Base-by-base conservation (phyloP, 2,329 filamentous ascomycete species). In the Penicillium brasilianum region DNA sequence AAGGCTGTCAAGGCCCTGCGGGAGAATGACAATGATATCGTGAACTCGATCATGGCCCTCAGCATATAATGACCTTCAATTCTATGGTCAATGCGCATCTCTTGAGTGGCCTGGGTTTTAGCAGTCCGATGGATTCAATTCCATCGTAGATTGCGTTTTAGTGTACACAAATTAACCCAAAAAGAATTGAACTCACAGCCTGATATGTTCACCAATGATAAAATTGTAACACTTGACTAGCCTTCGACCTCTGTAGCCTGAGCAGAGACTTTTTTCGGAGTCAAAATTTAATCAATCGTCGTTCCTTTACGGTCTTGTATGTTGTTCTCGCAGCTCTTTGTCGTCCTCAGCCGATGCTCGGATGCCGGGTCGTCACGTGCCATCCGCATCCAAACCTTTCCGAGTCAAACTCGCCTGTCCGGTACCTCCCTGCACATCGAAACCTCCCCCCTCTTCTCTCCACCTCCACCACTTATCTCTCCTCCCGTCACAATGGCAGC, bases 11-110 rank as follows among this genome's bases (percentile, higher is more conserved):
- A 98, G 85, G 95, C 96, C 59, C 87, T 99, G 51, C 80, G 80
- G 85, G 95, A 98, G 85, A 99, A 99, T 79, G 94, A 98, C 84
- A 97, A 98, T 77, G 95, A 99, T 79, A 99, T 99, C 84, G 95
- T 99, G 85, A 99, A 99, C 87, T 97, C 95, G 74, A 99, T 99
- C 84, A 99, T 99, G 95, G 93, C 94, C 72, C 84, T 99, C 80
- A 93, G 90, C 85, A 89, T 92, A 85, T 93, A 70, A 78, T 66
- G 63, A 67, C 64, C 60, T 28, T 60, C 53, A 57, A 51, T 41
- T 52, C 59, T 28, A 18, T 18, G 41, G 41, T 56, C 41, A 43
- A 52, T 50, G 43, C 37, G 60, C 57, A 61, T 60, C 51, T 59
- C 51, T 66, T 69, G 69, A 71, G 71, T 65, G 69, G 67, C 69